Evolutionary conservation across 176 grass and related monocot species (phyloP).

Genomic region (Luzula sylvatica): DNA sequence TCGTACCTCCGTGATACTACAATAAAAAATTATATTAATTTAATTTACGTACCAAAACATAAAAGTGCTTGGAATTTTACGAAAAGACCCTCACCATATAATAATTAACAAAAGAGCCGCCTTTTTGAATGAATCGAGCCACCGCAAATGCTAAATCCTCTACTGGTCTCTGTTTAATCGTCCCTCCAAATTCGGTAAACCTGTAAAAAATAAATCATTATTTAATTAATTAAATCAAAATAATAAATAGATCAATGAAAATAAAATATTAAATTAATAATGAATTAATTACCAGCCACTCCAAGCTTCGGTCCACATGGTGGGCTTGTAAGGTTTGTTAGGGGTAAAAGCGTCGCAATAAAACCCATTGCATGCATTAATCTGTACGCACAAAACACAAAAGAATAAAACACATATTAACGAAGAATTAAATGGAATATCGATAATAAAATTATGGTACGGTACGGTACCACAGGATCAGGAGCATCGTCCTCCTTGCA

Average conservation of each 20-base stretch:
- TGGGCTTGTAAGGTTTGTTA: constrained; percentile 77
- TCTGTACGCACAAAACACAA: constrained; percentile 40
- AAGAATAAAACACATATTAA: not conserved
- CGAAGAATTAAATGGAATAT: too few species aligned
- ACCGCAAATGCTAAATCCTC: constrained; percentile 92
- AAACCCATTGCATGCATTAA: constrained; percentile 98
- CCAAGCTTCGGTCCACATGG: constrained; percentile 99
- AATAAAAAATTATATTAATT: constrained; percentile 12
- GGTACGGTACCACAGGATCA: constrained; percentile 79
- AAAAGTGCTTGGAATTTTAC: not conserved
- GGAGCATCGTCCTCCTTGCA: constrained; percentile 99
- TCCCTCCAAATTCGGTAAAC: constrained; percentile 97
- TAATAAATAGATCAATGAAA: constrained; percentile 1
- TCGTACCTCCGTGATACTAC: constrained; percentile 99
- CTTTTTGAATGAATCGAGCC: constrained; percentile 94
- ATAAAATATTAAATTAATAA: not conserved
- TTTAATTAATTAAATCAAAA: constrained; percentile 5
- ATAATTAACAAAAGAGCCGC: constrained; percentile 98
- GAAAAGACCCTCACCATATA: constrained; percentile 55
- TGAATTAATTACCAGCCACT: constrained; percentile 73
- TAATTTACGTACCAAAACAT: too few species aligned
- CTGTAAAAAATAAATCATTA: constrained; percentile 27
- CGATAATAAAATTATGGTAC: too few species aligned
- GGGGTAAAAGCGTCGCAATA: constrained; percentile 95
- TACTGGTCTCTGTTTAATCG: constrained; percentile 68